These are phyloP conservation scores for Salmacisia buchloeana DNA, from an alignment of 1,284 basidiomycete species.

Conservation along the genomic window DNA sequence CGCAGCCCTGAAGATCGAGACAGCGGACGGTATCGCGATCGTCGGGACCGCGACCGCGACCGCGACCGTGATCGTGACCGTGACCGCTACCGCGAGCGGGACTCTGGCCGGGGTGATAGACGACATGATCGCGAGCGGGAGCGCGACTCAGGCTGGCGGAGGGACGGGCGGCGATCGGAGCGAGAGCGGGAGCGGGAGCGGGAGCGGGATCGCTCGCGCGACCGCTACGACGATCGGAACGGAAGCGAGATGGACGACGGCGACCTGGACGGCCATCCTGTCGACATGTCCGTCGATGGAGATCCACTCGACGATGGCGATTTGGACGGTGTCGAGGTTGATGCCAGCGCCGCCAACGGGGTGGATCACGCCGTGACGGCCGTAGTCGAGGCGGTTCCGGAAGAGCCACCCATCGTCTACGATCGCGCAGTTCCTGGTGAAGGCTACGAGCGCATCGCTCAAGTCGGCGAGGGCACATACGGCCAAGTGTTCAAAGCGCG, in stretches of 20 bases:
- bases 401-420: constrained; percentile 7
- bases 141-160: background rate
- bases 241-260: background rate
- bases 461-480: constrained; percentile 98
- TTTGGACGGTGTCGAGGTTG: background rate
- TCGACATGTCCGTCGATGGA: background rate
- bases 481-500: constrained; percentile 98
- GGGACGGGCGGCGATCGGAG: background rate
- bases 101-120: constrained; percentile 7
- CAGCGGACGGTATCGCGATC: background rate
- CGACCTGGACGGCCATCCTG: too few species aligned
- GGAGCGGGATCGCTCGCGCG: background rate
- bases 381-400: background rate
- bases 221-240: constrained; percentile 12
- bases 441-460: constrained; percentile 79
- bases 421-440: constrained; percentile 38
- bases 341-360: background rate
- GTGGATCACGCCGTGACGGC: background rate
- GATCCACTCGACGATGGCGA: background rate
- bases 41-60: background rate
- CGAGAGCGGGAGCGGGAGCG: background rate
- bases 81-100: background rate
- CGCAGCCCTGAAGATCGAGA: background rate
- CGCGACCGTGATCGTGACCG: constrained; percentile 8
- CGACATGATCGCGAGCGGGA: background rate